Evolutionary conservation across 2,329 filamentous ascomycete species (phyloP).

Genomic region (Periconia macrospinosa): DNA sequence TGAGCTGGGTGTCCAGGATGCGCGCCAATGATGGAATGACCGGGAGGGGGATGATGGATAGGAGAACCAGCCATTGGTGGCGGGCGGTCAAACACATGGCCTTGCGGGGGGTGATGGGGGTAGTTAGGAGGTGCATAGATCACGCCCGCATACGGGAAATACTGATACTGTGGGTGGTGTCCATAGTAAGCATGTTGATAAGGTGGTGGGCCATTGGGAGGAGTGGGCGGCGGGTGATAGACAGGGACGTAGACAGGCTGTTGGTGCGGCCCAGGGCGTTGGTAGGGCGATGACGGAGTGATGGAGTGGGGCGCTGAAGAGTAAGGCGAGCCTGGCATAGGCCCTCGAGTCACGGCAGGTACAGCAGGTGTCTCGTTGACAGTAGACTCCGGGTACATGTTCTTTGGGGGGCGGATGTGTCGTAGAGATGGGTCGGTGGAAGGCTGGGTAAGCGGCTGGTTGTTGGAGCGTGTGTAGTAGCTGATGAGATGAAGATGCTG

Average conservation of each 20-base stretch:
- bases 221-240: constrained; percentile 43
- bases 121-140: constrained; percentile 37
- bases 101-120: constrained; percentile 11
- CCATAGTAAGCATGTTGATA: constrained; percentile 44
- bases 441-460: constrained; percentile 76
- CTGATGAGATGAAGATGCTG: constrained; percentile 97
- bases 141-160: constrained; percentile 31
- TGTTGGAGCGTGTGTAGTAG: constrained; percentile 84
- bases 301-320: constrained; percentile 54
- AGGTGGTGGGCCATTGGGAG: constrained; percentile 46
- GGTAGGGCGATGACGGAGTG: constrained; percentile 57
- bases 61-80: constrained; percentile 25
- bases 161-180: constrained; percentile 39
- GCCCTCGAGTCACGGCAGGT: constrained; percentile 77
- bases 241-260: constrained; percentile 46
- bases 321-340: constrained; percentile 62
- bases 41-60: constrained; percentile 43
- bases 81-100: constrained; percentile 23
- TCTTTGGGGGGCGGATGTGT: constrained; percentile 83
- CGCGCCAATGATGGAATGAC: constrained; percentile 29
- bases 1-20: constrained; percentile 31
- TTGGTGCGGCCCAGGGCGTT: constrained; percentile 45
- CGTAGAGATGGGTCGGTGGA: constrained; percentile 78
- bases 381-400: constrained; percentile 96
- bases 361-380: constrained; percentile 82